Evolutionary conservation across 768 basidiomycete genomes (phyloP), one percentile per base, ranked within the genome.

Genomic region (Lactarius psammicola): DNA sequence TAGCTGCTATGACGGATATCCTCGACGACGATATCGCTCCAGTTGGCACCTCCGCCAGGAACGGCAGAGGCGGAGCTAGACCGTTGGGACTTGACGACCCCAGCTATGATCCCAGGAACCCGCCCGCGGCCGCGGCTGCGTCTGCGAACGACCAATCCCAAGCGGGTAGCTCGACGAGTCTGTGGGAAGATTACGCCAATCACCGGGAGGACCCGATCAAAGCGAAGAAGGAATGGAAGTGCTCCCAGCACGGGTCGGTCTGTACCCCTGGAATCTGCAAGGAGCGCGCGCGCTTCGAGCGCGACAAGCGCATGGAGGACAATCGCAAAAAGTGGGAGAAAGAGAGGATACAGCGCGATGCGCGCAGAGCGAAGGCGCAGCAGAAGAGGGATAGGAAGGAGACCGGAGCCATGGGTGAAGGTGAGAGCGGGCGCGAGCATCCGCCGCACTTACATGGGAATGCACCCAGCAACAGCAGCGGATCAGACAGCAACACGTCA

Each of bases 251-350:
- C n/a, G 67, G 69, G 10, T 9, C 56, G 18, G 13, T 53, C 53
- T 70, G 69, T 58, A 59, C 2, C 33, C 56, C 46, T 2, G 63
- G 63, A 0, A 65, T 69, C 13, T 69, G 69, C 66, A 26, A 56
- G 44, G 63, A 20, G 26, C 49, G 36, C 6, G 60, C 34, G 40
- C 26, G 8, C 5, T 0, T 54, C 13, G 57, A 64, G 23, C 20
- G n/a, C 2, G 60, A 58, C 7, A 11, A n/a, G 15, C 55, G 67
- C 7, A 10, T 3, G 28, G 18, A 13, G 44, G 28, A 20, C 9
- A 55, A 56, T 54, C 36, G 18, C 11, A 28, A 55, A 17, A 30
- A 55, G 53, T 28, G 69, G n/a, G 40, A 33, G 5, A 36, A 56
- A 44, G 44, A 56, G 18, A 60, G 11, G 38, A 46, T 8, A 26